Conservation (phyloP, 2,329 filamentous ascomycete genomes). For the Ilyonectria sp. region DNA sequence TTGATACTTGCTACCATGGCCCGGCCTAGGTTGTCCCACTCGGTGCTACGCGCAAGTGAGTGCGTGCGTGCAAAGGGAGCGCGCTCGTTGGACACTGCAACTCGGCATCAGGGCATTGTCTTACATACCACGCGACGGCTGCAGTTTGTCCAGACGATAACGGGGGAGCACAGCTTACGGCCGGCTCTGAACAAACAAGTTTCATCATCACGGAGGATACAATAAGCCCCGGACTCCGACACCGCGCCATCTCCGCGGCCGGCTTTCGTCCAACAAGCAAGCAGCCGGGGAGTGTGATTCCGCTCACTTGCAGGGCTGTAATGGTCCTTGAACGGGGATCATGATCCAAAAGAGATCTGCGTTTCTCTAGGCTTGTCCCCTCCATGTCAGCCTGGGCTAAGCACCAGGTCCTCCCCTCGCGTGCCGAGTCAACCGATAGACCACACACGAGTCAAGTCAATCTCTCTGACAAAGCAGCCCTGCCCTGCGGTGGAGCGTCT, state of each 20-base stretch:
- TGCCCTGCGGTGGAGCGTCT: background rate
- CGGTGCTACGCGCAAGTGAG: background rate
- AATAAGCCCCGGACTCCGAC: background rate
- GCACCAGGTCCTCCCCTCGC: background rate
- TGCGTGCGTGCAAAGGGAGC: background rate
- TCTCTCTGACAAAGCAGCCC: background rate
- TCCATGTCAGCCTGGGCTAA: constrained; percentile 12
- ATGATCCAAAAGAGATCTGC: background rate
- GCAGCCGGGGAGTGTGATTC: background rate
- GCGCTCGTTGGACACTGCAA: background rate
- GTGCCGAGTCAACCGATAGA: constrained; percentile 19
- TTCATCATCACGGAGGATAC: background rate
- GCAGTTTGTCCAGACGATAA: background rate
- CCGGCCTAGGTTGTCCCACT: background rate
- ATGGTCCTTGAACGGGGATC: background rate
- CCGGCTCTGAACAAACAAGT: background rate
- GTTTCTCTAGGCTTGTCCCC: background rate
- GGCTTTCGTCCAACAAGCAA: background rate
- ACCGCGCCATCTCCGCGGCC: background rate
- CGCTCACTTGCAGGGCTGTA: background rate
- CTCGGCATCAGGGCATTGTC: background rate
- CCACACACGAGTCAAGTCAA: background rate
- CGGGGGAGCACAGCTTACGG: background rate
- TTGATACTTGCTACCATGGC: too few relatives aligned
- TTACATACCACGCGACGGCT: background rate